Base-by-base conservation (phyloP, 208 protist species). In the Wallacemonas sp. region DNA sequence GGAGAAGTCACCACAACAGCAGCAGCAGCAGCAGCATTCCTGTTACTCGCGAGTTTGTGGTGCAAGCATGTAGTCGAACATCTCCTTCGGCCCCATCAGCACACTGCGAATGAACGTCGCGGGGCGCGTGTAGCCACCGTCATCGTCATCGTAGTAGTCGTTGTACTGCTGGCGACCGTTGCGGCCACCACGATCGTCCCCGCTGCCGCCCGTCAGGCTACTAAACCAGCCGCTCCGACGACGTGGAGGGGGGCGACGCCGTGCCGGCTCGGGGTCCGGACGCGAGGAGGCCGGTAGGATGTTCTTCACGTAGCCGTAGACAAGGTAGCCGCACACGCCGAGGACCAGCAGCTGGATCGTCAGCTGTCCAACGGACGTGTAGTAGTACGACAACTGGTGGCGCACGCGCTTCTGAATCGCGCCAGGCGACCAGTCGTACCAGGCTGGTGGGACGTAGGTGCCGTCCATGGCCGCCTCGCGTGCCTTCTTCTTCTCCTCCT, bases 11-110 rank as follows among this genome's bases (percentile, higher is more conserved):
- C n/a, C n/a, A n/a, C n/a, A n/a, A n/a, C n/a, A n/a, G n/a, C n/a
- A n/a, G n/a, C n/a, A n/a, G n/a, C n/a, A n/a, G n/a, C n/a, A n/a
- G n/a, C n/a, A n/a, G n/a, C n/a, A n/a, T n/a, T n/a, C n/a, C n/a
- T n/a, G n/a, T n/a, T n/a, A 68, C 34, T 57, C 46, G 30, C 52
- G 34, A 8, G 65, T 68, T 8, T 38, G 17, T 1, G 87, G 84
- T 36, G 84, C 83, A 17, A 93, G 72, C 12, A 93, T 52, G 68
- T 93, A 93, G 57, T 93, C 87, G 39, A 90, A 83, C 43, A 93
- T 73, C 60, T 90, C 87, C 77, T 91, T 90, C 14, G 87, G 87
- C 0, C 87, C 87, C 57, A 93, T 76, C 43, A 90, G 27, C 21
- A 90, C 74, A 56, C 82, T 90, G 19, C 84, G 80, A 12, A 90